phyloP scores from a whole-genome alignment of 192 early-diverging fungal species.

The Backusella tarrabulga region DNA sequence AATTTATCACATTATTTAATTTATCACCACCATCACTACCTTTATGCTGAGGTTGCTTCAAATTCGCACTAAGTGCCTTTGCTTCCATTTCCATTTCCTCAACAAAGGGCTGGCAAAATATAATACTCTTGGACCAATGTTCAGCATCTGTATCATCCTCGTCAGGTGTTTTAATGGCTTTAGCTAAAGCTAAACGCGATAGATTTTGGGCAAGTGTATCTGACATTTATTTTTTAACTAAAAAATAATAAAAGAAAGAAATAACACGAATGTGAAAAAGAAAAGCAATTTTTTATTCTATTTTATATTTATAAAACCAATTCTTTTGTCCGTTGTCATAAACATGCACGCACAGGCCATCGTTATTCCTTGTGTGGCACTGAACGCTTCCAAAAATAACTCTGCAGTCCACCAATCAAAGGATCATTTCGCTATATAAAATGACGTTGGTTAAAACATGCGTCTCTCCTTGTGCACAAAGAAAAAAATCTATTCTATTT shows the following conservation, averaged over 20 bases:
- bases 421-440: background rate
- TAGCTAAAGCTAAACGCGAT: background rate
- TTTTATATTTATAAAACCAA: constrained; percentile 1
- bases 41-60: background rate
- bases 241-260: background rate
- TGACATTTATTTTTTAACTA: background rate
- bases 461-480: background rate
- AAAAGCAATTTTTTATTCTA: background rate
- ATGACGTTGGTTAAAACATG: background rate
- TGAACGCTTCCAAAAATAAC: background rate
- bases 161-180: background rate
- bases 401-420: background rate
- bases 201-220: background rate
- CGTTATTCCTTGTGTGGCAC: background rate
- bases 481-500: background rate
- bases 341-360: background rate
- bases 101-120: background rate
- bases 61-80: background rate
- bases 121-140: background rate
- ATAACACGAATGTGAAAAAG: background rate
- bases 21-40: background rate
- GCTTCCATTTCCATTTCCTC: background rate
- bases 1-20: background rate
- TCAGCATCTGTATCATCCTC: background rate
- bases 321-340: background rate